These are phyloP conservation scores for Colletotrichum graminicola DNA, from an alignment of 2,329 filamentous ascomycete genomes.

Conservation along the genomic window DNA sequence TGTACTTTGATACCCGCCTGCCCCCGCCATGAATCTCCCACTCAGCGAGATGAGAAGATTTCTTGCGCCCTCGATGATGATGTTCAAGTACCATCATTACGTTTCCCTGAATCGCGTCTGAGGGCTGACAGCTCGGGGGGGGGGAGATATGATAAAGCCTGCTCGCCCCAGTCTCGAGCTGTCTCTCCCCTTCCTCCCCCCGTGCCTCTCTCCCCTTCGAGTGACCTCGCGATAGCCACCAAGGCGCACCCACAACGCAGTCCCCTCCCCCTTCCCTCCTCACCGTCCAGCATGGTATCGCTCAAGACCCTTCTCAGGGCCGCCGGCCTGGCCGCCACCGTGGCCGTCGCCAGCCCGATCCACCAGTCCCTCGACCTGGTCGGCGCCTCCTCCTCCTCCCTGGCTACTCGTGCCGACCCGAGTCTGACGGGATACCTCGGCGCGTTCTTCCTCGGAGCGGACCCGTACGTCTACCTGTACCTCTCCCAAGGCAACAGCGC, in stretches of 20 bases:
- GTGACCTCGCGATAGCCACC: background rate
- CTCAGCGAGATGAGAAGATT: background rate
- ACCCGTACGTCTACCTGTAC: slow-evolving; percentile 67
- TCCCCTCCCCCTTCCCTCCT: background rate
- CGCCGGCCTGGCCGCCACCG: slow-evolving; percentile 25
- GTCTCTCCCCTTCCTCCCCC: background rate
- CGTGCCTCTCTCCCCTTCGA: background rate
- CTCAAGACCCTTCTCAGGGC: slow-evolving; percentile 23
- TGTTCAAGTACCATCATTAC: background rate
- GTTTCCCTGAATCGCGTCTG: background rate
- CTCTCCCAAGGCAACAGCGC: slow-evolving; percentile 65
- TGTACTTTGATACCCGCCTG: background rate
- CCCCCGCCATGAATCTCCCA: background rate
- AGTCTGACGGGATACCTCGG: slow-evolving; percentile 64
- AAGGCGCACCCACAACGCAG: background rate
- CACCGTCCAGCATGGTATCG: slow-evolving; percentile 5
- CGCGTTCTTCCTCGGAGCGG: slow-evolving; percentile 66
- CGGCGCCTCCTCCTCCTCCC: slow-evolving; percentile 38
- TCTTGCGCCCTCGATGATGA: background rate
- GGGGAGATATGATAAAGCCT: slow-evolving; percentile 14
- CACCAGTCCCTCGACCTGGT: slow-evolving; percentile 45
- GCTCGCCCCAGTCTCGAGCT: background rate
- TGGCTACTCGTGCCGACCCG: slow-evolving; percentile 51
- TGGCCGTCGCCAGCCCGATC: slow-evolving; percentile 27
- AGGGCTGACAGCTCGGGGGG: too few relatives aligned